A percentile compares a stretch with the other conserved stretches of the same genome.
Conservation (phyloP, 129 eudicot species). For the Lactuca saligna region DNA sequence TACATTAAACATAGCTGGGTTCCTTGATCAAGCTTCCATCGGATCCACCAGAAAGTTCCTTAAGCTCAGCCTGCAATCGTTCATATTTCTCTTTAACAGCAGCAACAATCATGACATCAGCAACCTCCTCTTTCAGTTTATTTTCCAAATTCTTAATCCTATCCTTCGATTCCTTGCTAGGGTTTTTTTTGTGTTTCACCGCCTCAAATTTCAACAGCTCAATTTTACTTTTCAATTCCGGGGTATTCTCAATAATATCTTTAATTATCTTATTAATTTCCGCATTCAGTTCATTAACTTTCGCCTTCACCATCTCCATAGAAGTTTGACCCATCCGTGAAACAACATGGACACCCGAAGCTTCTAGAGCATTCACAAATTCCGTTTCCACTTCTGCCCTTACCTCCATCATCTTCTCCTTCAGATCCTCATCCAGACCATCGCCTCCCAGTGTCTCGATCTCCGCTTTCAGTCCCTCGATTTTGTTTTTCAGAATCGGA, state of each 20-base stretch:
- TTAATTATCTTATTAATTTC: conserved; percentile 49
- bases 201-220: conserved; percentile 54
- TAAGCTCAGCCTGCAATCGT: conserved; percentile 49
- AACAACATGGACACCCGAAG: conserved; percentile 49
- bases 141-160: conserved; percentile 58
- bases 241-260: conserved; percentile 52
- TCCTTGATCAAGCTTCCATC: conserved; percentile 45
- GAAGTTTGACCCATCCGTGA: conserved; percentile 35
- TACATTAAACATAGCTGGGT: conserved; percentile 26
- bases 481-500: conserved; percentile 55
- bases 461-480: conserved; percentile 52
- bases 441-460: conserved; percentile 42
- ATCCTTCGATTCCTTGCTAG: conserved; percentile 50
- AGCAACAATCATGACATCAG: conserved; percentile 45
- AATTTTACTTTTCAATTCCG: conserved; percentile 56
- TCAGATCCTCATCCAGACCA: conserved; percentile 43
- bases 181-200: conserved; percentile 43
- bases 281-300: conserved; percentile 48
- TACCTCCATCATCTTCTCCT: conserved; percentile 49
- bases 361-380: conserved; percentile 46
- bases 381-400: conserved; percentile 50
- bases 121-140: conserved; percentile 55
- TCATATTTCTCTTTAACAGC: conserved; percentile 56
- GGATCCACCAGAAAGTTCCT: conserved; percentile 45
- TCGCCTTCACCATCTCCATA: conserved; percentile 32